Conservation (phyloP, 352 stramenopile genomes). For the Phytophthora sp. region DNA sequence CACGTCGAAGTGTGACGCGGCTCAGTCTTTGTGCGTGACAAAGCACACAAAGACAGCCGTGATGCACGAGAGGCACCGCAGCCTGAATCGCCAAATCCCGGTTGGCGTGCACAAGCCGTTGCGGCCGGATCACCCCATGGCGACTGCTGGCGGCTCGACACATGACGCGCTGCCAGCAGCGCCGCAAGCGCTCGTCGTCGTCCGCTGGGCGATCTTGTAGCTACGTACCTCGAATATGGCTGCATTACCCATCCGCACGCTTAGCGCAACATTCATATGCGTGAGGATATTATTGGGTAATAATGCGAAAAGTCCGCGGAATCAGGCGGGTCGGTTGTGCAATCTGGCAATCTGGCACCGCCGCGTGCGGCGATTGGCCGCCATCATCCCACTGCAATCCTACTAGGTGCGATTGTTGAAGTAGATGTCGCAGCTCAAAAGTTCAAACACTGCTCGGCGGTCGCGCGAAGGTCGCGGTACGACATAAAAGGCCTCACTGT, state of each 20-base stretch:
- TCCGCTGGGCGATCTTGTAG: conserved; percentile 11
- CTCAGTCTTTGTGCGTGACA: too few relatives aligned
- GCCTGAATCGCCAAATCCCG: conserved; percentile 9
- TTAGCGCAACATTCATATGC: conserved; percentile 17
- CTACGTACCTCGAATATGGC: conserved; percentile 18
- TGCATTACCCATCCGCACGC: conserved; percentile 5
- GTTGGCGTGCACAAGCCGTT: conserved; percentile 3
- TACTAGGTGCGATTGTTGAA: conserved; percentile 20
- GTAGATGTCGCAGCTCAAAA: conserved; percentile 33
- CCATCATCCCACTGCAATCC: conserved; percentile 6
- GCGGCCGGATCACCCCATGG: too few relatives aligned
- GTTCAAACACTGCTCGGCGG: not conserved
- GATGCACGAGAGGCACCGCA: not conserved
- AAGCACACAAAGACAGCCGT: too few relatives aligned
- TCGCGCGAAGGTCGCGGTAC: conserved; percentile 25
- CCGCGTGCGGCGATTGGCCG: not conserved
- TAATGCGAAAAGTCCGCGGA: not conserved
- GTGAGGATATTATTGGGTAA: conserved; percentile 12
- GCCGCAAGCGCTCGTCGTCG: not conserved
- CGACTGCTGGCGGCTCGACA: too few relatives aligned
- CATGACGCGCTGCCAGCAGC: not conserved
- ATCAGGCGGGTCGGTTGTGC: conserved; percentile 16
- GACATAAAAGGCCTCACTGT: conserved; percentile 8
- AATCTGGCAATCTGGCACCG: conserved; percentile 5
- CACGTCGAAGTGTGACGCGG: too few relatives aligned